Evolutionary conservation across 352 stramenopile genomes (phyloP).

Genomic region (Elongisporangium senticosum): DNA sequence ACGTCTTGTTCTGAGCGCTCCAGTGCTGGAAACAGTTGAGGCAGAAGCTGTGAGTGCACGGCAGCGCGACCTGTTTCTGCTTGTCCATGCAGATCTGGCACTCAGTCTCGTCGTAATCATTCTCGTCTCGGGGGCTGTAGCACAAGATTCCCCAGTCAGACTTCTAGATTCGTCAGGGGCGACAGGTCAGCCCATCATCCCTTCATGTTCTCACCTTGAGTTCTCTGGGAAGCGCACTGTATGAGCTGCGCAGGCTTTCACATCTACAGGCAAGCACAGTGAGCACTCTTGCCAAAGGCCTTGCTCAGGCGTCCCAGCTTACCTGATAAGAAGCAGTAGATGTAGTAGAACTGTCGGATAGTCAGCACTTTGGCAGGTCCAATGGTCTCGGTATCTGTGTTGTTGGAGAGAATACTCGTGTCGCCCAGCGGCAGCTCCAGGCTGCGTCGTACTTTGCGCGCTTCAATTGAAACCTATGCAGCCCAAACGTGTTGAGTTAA

Average conservation of each 20-base stretch:
- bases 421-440: constrained; percentile 29
- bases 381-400: constrained; percentile 35
- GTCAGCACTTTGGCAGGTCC: constrained; percentile 59
- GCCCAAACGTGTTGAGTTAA: neutral
- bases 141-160: neutral
- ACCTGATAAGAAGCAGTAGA: constrained; percentile 75
- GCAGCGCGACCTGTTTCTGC: constrained; percentile 70
- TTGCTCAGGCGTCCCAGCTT: neutral
- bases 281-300: neutral
- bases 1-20: constrained; percentile 75
- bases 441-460: constrained; percentile 60
- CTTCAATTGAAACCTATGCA: constrained; percentile 43
- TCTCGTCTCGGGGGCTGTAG: neutral
- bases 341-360: constrained; percentile 76
- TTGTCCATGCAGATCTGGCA: constrained; percentile 86
- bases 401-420: constrained; percentile 9
- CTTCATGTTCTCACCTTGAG: constrained; percentile 13
- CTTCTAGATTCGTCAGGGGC: neutral
- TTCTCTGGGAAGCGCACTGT: constrained; percentile 51
- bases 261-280: constrained; percentile 20
- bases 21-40: constrained; percentile 75
- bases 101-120: constrained; percentile 69
- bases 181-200: neutral
- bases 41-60: constrained; percentile 76
- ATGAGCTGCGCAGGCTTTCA: constrained; percentile 58